Evolutionary conservation across 768 basidiomycete genomes (phyloP).

Genomic region (Tephrocybe sp.): DNA sequence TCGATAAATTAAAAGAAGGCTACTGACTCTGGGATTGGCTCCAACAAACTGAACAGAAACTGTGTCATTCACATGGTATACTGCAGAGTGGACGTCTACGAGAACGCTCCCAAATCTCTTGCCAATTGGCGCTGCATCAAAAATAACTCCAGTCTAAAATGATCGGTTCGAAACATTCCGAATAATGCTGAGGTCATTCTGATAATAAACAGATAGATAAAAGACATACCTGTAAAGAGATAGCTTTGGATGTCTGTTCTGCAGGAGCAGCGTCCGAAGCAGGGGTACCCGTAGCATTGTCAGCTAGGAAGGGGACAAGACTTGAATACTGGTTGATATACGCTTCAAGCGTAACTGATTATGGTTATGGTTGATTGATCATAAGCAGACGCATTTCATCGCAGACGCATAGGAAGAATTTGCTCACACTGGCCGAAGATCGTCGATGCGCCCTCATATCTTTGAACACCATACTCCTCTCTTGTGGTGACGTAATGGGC

Average conservation of each 20-base stretch:
- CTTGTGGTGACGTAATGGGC: conserved; percentile 69
- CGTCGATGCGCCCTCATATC: conserved; percentile 82
- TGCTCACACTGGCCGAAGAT: conserved; percentile 69
- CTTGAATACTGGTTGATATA: conserved; percentile 75
- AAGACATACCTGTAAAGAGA: conserved; percentile 57
- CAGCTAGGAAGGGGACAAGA: conserved; percentile 60
- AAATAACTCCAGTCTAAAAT: conserved; percentile 56
- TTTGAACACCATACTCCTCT: conserved; percentile 72
- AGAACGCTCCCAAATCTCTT: conserved; percentile 62
- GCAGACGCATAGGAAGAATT: conserved; percentile 8
- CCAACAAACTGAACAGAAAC: conserved; percentile 68
- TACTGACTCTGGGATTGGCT: conserved; percentile 70
- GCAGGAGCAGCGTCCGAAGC: conserved; percentile 63
- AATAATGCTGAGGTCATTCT: conserved; percentile 3
- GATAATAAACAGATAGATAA: not conserved
- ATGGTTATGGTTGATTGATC: not conserved
- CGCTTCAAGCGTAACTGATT: conserved; percentile 69
- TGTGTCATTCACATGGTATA: conserved; percentile 56
- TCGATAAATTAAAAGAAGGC: not conserved
- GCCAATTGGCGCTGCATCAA: conserved; percentile 54
- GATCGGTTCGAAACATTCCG: conserved; percentile 2
- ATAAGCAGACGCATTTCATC: not conserved
- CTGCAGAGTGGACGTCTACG: conserved; percentile 44
- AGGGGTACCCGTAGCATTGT: conserved; percentile 43
- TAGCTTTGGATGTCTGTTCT: conserved; percentile 61